Evolutionary conservation across 208 protist genomes (phyloP), one percentile per base, ranked within the genome.

Genomic region (Wallacemonas sp.): DNA sequence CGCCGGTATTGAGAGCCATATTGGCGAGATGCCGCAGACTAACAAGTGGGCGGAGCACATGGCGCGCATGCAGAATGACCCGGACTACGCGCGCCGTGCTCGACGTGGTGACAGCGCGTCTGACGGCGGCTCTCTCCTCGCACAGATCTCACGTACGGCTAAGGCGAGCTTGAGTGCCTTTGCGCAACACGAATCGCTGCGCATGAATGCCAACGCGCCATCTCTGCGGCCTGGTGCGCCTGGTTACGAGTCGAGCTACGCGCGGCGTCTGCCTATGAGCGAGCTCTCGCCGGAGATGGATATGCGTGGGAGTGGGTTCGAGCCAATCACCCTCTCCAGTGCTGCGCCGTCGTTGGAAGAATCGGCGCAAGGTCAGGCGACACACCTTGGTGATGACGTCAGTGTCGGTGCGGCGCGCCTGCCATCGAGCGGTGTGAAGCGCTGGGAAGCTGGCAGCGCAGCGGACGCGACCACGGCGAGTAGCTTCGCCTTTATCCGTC

Each of bases 41-140:
- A 90, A 80, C 57, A 67, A 61, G 39, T 82, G 79, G 77, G 68
- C 76, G 0, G 70, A 76, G 32, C 68, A 79, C 27, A n/a, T 57
- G 29, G 50, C 50, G 17, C 50, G 50, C 29, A 9, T 37, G 50
- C 50, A 57, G 50, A 57, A 21, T n/a, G 72, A 74, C 68, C 63
- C 66, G 8, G 38, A 79, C 30, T 46, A 73, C 45, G 54, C 53
- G 0, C 6, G 45, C 15, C 59, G n/a, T 26, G 57, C n/a, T n/a
- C 2, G 3, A 9, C 21, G 37, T 37, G 36, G 36, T 10, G 57
- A 8, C 13, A 34, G 55, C 37, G 36, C 2, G n/a, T 3, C 33
- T 26, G 15, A 17, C 17, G 46, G 62, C 62, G n/a, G 13, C 17
- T 67, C 68, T 6, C 38, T 76, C 2, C 52, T 79, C 13, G 46